phyloP scores from a whole-genome alignment of 2,329 filamentous ascomycete species.

The Scortechinia acanthostroma region DNA sequence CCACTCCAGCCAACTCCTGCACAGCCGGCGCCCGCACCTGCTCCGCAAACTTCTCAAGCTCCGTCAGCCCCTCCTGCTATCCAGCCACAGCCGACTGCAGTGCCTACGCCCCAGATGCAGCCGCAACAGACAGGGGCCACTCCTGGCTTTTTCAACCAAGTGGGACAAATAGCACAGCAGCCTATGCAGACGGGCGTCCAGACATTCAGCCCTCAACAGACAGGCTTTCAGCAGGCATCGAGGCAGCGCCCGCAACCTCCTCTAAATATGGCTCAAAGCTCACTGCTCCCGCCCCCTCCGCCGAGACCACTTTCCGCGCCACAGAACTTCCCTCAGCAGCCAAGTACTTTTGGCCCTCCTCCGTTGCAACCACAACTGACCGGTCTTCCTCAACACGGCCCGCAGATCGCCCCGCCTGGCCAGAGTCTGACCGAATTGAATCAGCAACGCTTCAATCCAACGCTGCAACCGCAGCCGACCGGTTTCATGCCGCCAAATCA shows the following conservation, averaged over 20 bases:
- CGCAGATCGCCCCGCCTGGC: slow-evolving; percentile 61
- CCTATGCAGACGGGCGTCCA: slow-evolving; percentile 32
- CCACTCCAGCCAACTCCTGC: slow-evolving; percentile 42
- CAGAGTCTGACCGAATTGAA: slow-evolving; percentile 71
- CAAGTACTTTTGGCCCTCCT: slow-evolving; percentile 66
- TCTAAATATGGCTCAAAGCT: slow-evolving; percentile 47
- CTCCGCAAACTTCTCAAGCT: no score
- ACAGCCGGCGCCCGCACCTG: slow-evolving; percentile 14
- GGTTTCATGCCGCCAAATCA: no score
- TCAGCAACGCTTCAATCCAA: slow-evolving; percentile 46
- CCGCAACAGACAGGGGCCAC: slow-evolving; percentile 43
- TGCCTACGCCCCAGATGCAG: slow-evolving; percentile 63
- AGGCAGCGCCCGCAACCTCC: slow-evolving; percentile 69
- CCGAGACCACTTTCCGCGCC: slow-evolving; percentile 80
- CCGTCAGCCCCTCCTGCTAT: slow-evolving; percentile 41
- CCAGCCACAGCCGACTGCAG: slow-evolving; percentile 78
- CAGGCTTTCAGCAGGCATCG: slow-evolving; percentile 43
- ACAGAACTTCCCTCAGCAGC: slow-evolving; percentile 58
- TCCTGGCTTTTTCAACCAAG: slow-evolving; percentile 43
- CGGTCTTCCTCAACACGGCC: slow-evolving; percentile 44
- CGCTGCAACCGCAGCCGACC: slow-evolving; percentile 51
- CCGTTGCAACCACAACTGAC: slow-evolving; percentile 81
- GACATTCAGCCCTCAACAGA: slow-evolving; percentile 47
- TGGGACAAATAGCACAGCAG: slow-evolving; percentile 30
- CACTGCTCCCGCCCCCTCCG: slow-evolving; percentile 71